A percentile compares a stretch with the other conserved stretches of the same genome.
phyloP scores from a whole-genome alignment of 1,284 basidiomycete genomes.

The Lentinus polychrous region DNA sequence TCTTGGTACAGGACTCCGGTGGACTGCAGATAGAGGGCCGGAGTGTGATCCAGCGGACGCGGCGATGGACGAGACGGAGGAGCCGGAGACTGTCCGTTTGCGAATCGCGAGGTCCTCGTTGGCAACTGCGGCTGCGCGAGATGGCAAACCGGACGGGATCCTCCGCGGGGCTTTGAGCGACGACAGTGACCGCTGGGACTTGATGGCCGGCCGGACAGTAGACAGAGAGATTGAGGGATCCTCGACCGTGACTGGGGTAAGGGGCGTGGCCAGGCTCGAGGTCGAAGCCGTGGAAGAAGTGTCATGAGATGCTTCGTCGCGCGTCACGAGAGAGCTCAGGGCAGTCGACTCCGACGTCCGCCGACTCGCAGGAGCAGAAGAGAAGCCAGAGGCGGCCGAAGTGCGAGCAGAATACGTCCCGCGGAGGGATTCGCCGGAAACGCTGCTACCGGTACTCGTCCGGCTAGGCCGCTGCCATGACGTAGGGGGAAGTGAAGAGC shows the following conservation, averaged over 20 bases:
- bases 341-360: constrained; percentile 2
- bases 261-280: constrained; percentile 6
- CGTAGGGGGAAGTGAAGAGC: constrained; percentile 19
- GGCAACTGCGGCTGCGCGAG: background rate
- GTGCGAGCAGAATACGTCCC: constrained; percentile 5
- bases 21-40: background rate
- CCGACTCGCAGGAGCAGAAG: constrained; percentile 9
- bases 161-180: background rate
- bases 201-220: background rate
- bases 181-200: background rate
- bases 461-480: constrained; percentile 16
- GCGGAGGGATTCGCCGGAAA: constrained; percentile 15
- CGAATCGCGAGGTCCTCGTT: constrained; percentile 2
- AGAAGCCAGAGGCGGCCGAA: constrained; percentile 16
- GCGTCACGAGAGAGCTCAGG: constrained; percentile 13
- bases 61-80: constrained; percentile 9
- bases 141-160: background rate
- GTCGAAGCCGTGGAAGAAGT: constrained; percentile 11
- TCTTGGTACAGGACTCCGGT: constrained; percentile 7
- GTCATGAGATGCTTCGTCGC: constrained; percentile 13
- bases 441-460: constrained; percentile 18
- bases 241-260: constrained; percentile 6
- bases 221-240: background rate
- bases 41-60: constrained; percentile 3
- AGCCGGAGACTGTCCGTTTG: constrained; percentile 10